phyloP scores from a whole-genome alignment of 2,329 filamentous ascomycete genomes.

The Stagonosporopsis rhizophila region DNA sequence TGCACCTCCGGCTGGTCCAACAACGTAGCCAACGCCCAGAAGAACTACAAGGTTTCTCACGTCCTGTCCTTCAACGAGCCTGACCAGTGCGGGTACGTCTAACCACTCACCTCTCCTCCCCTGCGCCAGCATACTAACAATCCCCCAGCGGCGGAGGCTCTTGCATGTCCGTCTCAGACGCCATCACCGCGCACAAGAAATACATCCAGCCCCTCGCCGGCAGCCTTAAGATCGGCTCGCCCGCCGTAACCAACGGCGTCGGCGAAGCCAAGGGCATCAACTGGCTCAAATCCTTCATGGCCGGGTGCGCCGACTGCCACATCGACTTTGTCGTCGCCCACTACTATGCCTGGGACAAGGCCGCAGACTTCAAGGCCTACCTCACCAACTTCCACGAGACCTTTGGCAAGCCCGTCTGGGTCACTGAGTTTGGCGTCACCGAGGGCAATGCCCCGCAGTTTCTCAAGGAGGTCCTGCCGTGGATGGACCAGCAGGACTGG shows the following conservation, averaged over 20 bases:
- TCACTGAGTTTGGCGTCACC: conserved; percentile 47
- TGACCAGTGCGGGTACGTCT: conserved; percentile 43
- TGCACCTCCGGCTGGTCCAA: conserved; percentile 36
- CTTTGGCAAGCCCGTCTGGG: conserved; percentile 44
- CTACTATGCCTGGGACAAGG: conserved; percentile 45
- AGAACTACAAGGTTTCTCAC: conserved; percentile 40
- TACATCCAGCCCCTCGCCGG: conserved; percentile 37
- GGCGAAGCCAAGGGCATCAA: conserved; percentile 33
- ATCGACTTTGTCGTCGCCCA: conserved; percentile 49
- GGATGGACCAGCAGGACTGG: conserved; percentile 43
- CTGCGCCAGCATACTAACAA: conserved; percentile 10
- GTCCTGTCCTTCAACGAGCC: conserved; percentile 51
- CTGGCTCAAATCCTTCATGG: conserved; percentile 43
- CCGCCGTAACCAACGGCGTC: conserved; percentile 45
- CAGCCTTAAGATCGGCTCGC: conserved; percentile 43
- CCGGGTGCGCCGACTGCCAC: conserved; percentile 35
- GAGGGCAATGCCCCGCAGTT: conserved; percentile 36
- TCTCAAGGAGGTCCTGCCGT: conserved; percentile 42
- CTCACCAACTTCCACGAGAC: conserved; percentile 45
- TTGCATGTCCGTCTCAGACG: conserved; percentile 33
- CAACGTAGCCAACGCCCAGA: conserved; percentile 38
- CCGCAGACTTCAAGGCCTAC: conserved; percentile 46
- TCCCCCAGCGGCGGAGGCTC: conserved; percentile 33
- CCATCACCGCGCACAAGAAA: conserved; percentile 33
- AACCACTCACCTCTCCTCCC: background rate